Evolutionary conservation across 257 asterid species (phyloP).

Genomic region (Solanum ossicruentum): DNA sequence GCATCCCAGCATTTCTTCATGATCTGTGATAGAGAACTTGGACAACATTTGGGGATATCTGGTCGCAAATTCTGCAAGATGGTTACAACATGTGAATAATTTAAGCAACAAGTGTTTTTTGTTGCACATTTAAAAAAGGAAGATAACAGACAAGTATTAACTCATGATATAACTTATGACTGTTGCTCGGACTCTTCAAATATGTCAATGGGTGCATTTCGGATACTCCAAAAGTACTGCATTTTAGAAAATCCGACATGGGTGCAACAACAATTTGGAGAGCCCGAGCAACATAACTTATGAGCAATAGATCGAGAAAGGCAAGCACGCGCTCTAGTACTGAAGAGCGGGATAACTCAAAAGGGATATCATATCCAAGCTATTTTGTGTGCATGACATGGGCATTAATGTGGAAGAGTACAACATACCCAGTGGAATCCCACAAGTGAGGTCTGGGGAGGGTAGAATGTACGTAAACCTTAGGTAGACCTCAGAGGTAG

Average conservation of each 20-base stretch:
- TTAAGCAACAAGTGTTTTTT: background rate
- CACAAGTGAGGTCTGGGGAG: no score
- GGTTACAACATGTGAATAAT: background rate
- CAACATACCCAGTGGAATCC: no score
- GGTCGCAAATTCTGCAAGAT: slow-evolving; percentile 54
- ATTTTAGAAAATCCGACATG: background rate
- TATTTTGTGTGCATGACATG: background rate
- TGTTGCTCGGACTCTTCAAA: background rate
- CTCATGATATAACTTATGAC: background rate
- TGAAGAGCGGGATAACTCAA: background rate
- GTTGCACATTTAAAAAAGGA: background rate
- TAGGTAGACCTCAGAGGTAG: no score
- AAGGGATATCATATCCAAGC: background rate
- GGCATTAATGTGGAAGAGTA: background rate
- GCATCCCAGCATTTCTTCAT: slow-evolving; percentile 86
- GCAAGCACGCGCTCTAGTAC: background rate
- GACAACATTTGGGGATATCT: slow-evolving; percentile 71
- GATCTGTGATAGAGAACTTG: slow-evolving; percentile 39
- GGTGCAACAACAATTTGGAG: background rate
- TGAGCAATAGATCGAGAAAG: background rate
- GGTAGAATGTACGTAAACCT: no score
- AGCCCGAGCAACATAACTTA: background rate
- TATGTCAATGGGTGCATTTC: rapidly evolving
- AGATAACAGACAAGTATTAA: background rate
- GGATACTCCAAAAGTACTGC: background rate